These are phyloP conservation scores for Suhomyces bolitotheri DNA, from an alignment of 1,139 yeast genomes.

Conservation along the genomic window DNA sequence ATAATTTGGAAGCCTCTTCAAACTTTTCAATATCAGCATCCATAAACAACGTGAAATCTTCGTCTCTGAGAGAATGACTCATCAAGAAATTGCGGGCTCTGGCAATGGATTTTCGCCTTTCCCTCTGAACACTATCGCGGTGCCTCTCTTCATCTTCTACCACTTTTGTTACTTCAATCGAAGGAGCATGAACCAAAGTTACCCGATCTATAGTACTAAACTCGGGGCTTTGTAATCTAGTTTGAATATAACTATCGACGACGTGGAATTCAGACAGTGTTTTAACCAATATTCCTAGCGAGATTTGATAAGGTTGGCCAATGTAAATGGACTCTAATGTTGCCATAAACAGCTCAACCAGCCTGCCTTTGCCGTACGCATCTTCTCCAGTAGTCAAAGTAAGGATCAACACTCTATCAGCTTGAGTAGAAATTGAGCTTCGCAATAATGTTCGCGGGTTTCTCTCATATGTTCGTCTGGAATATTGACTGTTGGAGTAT, in stretches of 20 bases:
- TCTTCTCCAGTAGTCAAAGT: slow-evolving; percentile 21
- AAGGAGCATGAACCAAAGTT: slow-evolving; percentile 35
- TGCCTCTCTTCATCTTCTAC: slow-evolving; percentile 31
- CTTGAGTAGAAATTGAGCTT: not conserved
- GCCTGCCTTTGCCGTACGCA: slow-evolving; percentile 32
- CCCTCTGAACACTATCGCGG: slow-evolving; percentile 30
- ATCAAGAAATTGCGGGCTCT: slow-evolving; percentile 38
- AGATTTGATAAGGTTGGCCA: slow-evolving; percentile 19
- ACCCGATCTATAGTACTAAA: slow-evolving; percentile 19
- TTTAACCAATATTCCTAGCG: slow-evolving; percentile 35
- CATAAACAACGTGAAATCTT: slow-evolving; percentile 42
- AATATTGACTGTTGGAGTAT: not conserved
- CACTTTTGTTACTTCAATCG: slow-evolving; percentile 27
- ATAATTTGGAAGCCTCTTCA: slow-evolving; percentile 25
- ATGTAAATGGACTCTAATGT: slow-evolving; percentile 21
- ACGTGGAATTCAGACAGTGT: slow-evolving; percentile 25
- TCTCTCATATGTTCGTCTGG: not conserved
- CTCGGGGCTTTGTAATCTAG: not conserved
- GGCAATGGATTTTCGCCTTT: slow-evolving; percentile 37
- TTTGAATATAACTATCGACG: slow-evolving; percentile 17
- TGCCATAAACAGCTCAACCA: slow-evolving; percentile 25
- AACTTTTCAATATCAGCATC: slow-evolving; percentile 45
- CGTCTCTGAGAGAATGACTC: slow-evolving; percentile 27
- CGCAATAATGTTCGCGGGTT: not conserved
- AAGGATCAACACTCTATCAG: slow-evolving; percentile 4